Conservation (phyloP, 1,284 basidiomycete genomes). For the Leccinum griseonigrum region DNA sequence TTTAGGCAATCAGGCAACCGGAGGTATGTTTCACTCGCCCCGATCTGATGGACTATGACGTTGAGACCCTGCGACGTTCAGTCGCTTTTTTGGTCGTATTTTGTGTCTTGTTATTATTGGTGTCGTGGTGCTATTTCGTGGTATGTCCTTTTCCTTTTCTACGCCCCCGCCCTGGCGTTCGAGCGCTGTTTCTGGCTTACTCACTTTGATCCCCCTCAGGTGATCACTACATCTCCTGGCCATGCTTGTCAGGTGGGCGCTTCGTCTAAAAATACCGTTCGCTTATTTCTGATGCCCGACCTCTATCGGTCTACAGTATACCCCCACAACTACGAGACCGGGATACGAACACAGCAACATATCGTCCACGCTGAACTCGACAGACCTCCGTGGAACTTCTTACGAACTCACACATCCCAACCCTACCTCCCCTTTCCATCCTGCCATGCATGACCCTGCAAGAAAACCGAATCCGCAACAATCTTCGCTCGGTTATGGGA, state of each 20-base stretch:
- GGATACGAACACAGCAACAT: constrained; percentile 21
- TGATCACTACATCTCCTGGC: constrained; percentile 53
- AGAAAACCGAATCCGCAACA: constrained; percentile 13
- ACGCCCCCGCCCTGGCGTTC: not conserved
- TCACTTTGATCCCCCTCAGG: constrained; percentile 29
- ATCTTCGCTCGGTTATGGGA: constrained; percentile 29
- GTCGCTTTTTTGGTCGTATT: constrained; percentile 53
- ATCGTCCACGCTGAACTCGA: constrained; percentile 19
- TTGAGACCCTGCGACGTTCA: constrained; percentile 23
- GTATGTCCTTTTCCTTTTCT: constrained; percentile 30
- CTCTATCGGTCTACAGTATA: constrained; percentile 19
- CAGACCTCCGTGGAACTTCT: constrained; percentile 28
- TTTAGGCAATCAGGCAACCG: constrained; percentile 41
- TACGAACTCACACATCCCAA: constrained; percentile 29
- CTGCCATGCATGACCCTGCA: constrained; percentile 15
- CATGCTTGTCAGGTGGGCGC: constrained; percentile 50
- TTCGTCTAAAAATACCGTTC: not conserved
- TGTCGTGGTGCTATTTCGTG: constrained; percentile 56
- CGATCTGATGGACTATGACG: constrained; percentile 1
- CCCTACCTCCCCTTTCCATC: constrained; percentile 1
- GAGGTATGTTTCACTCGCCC: constrained; percentile 41
- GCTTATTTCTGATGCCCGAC: constrained; percentile 10
- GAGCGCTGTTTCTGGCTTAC: not conserved
- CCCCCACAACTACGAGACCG: constrained; percentile 22
- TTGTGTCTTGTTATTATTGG: constrained; percentile 48